Evolutionary conservation across 208 protist genomes (phyloP).

Genomic region (Trypanosoma avium): DNA sequence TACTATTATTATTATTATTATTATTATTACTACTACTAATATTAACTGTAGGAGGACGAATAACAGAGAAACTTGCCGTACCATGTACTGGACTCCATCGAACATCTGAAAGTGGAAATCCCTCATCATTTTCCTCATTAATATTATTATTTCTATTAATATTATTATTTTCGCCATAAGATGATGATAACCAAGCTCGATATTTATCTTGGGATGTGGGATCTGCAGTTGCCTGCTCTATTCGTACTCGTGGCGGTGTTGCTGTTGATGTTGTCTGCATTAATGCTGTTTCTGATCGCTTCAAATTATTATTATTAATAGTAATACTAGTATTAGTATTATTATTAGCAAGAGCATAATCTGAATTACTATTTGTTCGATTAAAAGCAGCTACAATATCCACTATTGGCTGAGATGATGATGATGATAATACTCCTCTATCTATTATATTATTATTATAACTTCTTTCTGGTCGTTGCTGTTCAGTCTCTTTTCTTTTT

Average conservation of each 20-base stretch:
- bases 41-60: background rate
- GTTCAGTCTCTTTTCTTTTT: no score
- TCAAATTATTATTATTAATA: background rate
- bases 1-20: no score
- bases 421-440: background rate
- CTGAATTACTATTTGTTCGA: background rate
- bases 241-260: constrained; percentile 1
- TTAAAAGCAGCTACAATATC: constrained; percentile 9
- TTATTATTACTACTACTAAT: background rate
- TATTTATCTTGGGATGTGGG: background rate
- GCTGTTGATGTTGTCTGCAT: no score
- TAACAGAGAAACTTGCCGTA: background rate
- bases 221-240: constrained; percentile 2
- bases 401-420: constrained; percentile 4
- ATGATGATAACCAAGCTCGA: background rate
- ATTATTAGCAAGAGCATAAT: background rate
- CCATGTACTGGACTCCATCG: constrained; percentile 1
- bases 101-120: background rate
- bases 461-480: background rate
- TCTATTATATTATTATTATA: background rate
- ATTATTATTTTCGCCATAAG: no score
- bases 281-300: background rate
- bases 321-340: background rate
- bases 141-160: background rate
- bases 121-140: background rate